Conservation (phyloP, 2,329 filamentous ascomycete genomes). For the Sordariomycetes sp. region DNA sequence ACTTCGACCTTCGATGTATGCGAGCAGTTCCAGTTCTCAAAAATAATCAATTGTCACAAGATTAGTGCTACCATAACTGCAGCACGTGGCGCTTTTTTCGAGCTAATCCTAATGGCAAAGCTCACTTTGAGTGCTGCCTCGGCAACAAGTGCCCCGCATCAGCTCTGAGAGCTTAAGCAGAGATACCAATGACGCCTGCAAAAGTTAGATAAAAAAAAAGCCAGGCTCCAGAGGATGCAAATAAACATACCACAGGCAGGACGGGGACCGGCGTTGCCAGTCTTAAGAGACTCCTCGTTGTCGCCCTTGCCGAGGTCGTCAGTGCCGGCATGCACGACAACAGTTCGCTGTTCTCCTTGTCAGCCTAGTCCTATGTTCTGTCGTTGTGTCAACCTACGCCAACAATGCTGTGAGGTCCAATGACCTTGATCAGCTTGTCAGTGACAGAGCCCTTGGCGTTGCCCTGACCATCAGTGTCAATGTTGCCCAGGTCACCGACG, state of each 20-base stretch:
- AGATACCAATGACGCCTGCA: constrained; percentile 80
- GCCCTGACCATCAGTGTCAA: constrained; percentile 89
- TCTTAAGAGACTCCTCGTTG: constrained; percentile 95
- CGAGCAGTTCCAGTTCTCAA: no score
- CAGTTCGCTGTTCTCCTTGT: constrained; percentile 58
- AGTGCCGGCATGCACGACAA: constrained; percentile 90
- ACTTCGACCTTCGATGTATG: no score
- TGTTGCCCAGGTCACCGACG: constrained; percentile 95
- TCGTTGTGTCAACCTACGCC: constrained; percentile 52
- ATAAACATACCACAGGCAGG: constrained; percentile 77
- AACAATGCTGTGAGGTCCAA: constrained; percentile 89
- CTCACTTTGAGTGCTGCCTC: no score
- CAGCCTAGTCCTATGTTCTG: neutral
- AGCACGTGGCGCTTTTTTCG: no score
- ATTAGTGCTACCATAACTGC: no score
- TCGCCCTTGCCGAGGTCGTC: constrained; percentile 93
- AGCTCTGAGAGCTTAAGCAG: constrained; percentile 43
- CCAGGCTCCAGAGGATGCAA: neutral
- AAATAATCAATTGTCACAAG: no score
- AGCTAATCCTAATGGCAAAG: neutral
- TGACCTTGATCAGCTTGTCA: constrained; percentile 88
- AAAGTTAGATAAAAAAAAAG: constrained; percentile 6
- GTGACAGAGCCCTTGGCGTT: constrained; percentile 72
- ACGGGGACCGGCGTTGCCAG: constrained; percentile 86
- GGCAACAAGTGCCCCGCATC: no score